Conservation (phyloP, 192 early-diverging fungal genomes). For the Coemansia sp. region DNA sequence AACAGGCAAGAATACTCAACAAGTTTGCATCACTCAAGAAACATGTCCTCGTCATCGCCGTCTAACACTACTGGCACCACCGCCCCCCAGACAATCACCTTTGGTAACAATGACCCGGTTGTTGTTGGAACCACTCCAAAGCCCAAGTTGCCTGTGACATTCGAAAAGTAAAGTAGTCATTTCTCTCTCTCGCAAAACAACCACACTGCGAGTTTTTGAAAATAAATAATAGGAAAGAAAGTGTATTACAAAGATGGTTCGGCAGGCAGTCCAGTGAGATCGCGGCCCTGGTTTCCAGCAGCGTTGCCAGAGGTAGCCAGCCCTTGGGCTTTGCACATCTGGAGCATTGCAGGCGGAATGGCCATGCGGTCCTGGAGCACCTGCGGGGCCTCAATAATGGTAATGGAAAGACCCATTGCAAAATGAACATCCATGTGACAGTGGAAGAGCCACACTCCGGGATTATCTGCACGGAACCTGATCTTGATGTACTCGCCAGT, state of each 20-base stretch:
- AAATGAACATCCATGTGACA: constrained; percentile 66
- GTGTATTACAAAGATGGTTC: background rate
- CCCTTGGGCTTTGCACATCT: constrained; percentile 2
- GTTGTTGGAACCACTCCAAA: too few relatives aligned
- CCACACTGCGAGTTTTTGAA: background rate
- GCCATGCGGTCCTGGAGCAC: constrained; percentile 52
- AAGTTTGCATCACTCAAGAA: too few relatives aligned
- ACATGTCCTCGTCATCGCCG: too few relatives aligned
- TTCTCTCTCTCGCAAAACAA: too few relatives aligned
- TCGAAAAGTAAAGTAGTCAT: too few relatives aligned
- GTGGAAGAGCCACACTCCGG: constrained; percentile 78
- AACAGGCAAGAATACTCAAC: too few relatives aligned
- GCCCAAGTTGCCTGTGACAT: background rate
- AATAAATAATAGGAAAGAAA: background rate
- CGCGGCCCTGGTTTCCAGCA: constrained; percentile 11
- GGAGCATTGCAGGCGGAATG: constrained; percentile 54
- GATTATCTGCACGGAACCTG: constrained; percentile 76
- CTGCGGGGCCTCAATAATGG: constrained; percentile 70
- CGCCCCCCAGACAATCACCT: background rate
- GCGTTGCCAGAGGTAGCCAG: constrained; percentile 1
- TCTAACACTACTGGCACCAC: too few relatives aligned
- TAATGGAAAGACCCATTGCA: constrained; percentile 66
- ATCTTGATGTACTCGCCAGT: constrained; percentile 59
- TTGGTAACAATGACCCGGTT: too few relatives aligned
- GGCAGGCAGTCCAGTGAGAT: constrained; percentile 3